Base-by-base conservation (phyloP, 768 basidiomycete genomes). In the Mrakia frigida region DNA sequence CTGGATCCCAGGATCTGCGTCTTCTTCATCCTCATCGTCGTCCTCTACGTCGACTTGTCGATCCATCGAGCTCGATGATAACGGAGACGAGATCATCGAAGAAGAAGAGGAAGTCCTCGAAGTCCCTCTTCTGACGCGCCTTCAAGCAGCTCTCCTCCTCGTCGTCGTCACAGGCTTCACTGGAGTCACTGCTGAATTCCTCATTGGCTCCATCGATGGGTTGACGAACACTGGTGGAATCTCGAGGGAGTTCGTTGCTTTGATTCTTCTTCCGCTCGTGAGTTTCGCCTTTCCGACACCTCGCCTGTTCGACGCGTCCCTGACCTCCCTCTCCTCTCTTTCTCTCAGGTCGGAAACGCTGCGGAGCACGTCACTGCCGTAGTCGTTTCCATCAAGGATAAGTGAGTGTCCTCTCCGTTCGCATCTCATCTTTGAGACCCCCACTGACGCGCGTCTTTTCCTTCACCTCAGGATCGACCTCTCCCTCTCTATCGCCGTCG, bases 151-250 rank as follows among this genome's bases (percentile, higher is more conserved):
- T 37, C 73, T 74, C 13, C 74, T 82, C 63, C 81, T 83, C 28
- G 25, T 75, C n/a, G 71, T 74, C 50, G 80, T 83, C 77, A 82
- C 82, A n/a, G 82, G 76, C 43, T 70, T 82, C 13, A 81, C 81
- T 6, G 81, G 81, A 70, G 76, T 81, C 39, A 81, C 82, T 14
- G 43, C 75, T 31, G 75, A 76, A n/a, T 72, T n/a, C n/a, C 56
- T 56, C 25, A n/a, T 56, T 10, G 56, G 56, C 13, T 56, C 56
- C 25, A 56, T 56, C 28, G n/a, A 56, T 25, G 56, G 56, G 13
- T 37, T 80, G 83, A 73, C 73, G 81, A 65, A 73, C 56, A 16
- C 69, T 3, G 79, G 79, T 28, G 78, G 56, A 35, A 52, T 77
- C 53, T 68, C 72, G 43, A 46, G 69, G 43, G 72, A 73, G 33